Conservation (phyloP, 129 eudicot species). For the Lactuca saligna region DNA sequence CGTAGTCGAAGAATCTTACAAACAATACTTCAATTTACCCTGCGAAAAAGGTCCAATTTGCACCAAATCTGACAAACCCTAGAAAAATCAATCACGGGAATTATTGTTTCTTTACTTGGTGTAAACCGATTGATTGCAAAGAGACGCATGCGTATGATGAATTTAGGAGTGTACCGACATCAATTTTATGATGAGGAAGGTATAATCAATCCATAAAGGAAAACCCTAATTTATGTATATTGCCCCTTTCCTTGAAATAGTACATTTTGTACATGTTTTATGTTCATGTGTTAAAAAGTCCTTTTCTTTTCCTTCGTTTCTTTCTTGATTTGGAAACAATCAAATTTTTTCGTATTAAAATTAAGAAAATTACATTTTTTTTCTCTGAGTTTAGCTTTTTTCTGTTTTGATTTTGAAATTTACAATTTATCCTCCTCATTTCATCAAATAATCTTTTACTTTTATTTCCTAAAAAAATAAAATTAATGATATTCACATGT, state of each 20-base stretch:
- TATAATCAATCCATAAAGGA: conserved; percentile 5
- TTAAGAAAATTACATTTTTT: no score
- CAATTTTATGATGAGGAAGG: conserved; percentile 12
- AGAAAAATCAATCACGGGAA: neutral
- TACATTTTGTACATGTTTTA: conserved; percentile 2
- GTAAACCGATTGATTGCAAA: conserved; percentile 8
- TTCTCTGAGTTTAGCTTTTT: no score
- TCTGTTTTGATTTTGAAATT: no score
- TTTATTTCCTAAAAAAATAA: no score
- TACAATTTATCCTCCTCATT: no score
- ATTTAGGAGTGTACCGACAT: neutral
- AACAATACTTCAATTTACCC: conserved; percentile 4
- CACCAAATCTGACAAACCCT: conserved; percentile 19
- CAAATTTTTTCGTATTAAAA: neutral
- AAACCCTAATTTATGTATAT: conserved; percentile 8
- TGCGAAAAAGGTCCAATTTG: conserved; percentile 10
- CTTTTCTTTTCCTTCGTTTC: conserved; percentile 4
- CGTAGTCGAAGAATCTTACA: conserved; percentile 15
- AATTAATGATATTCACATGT: no score
- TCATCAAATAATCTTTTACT: no score
- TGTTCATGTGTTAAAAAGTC: conserved; percentile 5
- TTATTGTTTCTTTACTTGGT: conserved; percentile 1
- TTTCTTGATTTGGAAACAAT: neutral
- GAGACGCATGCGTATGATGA: neutral
- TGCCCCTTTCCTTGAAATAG: neutral